Base-by-base conservation (phyloP, 108 stramenopile genomes). In the Mayamaea pseudoterrestris region DNA sequence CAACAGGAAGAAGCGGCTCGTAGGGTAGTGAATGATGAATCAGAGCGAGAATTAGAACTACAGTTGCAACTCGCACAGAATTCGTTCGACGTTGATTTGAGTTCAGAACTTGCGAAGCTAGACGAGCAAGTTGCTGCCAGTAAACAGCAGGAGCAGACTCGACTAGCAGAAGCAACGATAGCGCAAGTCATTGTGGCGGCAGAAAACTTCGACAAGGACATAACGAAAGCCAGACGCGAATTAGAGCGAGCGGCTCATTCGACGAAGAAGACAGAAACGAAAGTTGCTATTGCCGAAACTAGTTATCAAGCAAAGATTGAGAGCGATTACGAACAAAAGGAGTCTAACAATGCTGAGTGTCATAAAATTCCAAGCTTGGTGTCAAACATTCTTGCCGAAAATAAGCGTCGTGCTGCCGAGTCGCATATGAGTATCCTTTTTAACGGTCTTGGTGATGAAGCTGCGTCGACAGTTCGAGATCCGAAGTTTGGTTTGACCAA, bases 351-450 rank as follows among this genome's bases (percentile, higher is more conserved):
- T n/a, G 47, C 49, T n/a, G n/a, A n/a, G n/a, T n/a, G n/a, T 12
- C 47, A 53, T 5, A 45, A 56, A 47, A 50, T 54, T 50, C 40
- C 51, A 21, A 47, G 27, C 27, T 47, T 83, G 5, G 68, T 89
- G 0, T 35, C 50, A 14, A 48, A 47, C 29, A 66, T 89, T 35
- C 25, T 73, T 13, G 57, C 63, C 22, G 57, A 76, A 49, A 89
- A 83, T 44, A 61, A 64, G 47, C 51, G 68, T 25, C 63, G 58
- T 14, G 77, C 80, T 20, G 50, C 58, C 3, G 75, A 76, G 53
- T 73, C 80, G 13, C 71, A 89, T 35, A 31, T 56, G 25, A 55
- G 57, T 81, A 18, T 57, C 61, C 22, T 44, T 66, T 21, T 27
- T 16, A 20, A 9, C 5, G 35, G n/a, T 20, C 25, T 14, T 29